Percentiles rank a stretch among this genome's conserved stretches.
These are phyloP conservation scores for Collybiopsis confluens DNA, from an alignment of 768 basidiomycete genomes.

Conservation along the genomic window DNA sequence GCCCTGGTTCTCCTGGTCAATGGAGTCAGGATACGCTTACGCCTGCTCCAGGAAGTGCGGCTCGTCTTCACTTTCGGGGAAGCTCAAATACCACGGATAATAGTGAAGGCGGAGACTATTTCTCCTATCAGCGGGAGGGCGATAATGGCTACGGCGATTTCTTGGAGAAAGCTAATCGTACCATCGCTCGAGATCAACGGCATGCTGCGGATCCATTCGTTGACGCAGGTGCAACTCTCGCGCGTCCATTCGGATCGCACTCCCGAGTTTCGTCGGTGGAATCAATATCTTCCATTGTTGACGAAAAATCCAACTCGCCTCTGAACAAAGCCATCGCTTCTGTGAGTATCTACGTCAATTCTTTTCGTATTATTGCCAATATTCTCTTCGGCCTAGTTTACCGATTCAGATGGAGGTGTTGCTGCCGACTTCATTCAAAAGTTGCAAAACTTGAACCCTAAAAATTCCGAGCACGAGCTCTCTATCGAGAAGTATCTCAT, in stretches of 20 bases:
- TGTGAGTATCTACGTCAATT: constrained; percentile 35
- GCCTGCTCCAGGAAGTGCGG: background rate
- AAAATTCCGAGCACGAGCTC: constrained; percentile 87
- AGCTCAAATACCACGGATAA: constrained; percentile 11
- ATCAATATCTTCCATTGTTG: constrained; percentile 86
- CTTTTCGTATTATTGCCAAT: constrained; percentile 4
- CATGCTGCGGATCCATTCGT: constrained; percentile 86
- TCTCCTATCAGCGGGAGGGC: constrained; percentile 9
- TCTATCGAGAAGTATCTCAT: constrained; percentile 89
- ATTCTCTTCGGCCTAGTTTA: constrained; percentile 59
- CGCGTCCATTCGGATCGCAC: constrained; percentile 74
- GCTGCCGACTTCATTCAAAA: constrained; percentile 87
- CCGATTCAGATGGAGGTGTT: constrained; percentile 90
- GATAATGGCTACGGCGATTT: constrained; percentile 64
- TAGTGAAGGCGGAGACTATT: constrained; percentile 9
- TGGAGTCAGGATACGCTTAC: constrained; percentile 5
- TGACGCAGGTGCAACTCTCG: constrained; percentile 48
- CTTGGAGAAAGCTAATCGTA: constrained; percentile 78
- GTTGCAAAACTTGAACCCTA: constrained; percentile 70
- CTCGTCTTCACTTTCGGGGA: background rate
- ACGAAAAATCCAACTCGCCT: constrained; percentile 87
- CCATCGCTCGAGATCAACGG: constrained; percentile 76
- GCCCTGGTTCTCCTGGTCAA: constrained; percentile 1
- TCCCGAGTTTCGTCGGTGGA: constrained; percentile 82
- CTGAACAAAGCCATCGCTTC: constrained; percentile 92